Conservation (phyloP, 768 basidiomycete genomes). For the Agrocybe chaxingu region DNA sequence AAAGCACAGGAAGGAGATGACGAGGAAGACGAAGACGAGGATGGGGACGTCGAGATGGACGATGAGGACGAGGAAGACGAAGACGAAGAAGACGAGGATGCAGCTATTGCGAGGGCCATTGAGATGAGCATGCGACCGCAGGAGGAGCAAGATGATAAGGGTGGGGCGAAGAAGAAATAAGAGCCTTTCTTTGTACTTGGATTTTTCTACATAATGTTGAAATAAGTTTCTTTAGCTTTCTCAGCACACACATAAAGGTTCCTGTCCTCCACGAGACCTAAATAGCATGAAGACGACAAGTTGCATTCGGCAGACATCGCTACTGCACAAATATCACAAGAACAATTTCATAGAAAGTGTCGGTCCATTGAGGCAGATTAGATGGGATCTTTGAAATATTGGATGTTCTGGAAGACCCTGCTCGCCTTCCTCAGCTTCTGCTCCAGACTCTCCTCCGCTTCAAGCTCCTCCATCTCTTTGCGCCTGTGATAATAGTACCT, state of each 20-base stretch:
- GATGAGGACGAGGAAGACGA: slow-evolving; percentile 65
- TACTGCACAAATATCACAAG: too few relatives aligned
- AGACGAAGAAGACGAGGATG: slow-evolving; percentile 69
- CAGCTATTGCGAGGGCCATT: slow-evolving; percentile 87
- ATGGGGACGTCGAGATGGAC: slow-evolving; percentile 70
- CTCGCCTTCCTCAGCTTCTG: slow-evolving; percentile 10
- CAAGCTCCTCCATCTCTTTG: slow-evolving; percentile 7
- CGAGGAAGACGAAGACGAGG: slow-evolving; percentile 76
- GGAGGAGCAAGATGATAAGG: slow-evolving; percentile 46
- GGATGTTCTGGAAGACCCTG: slow-evolving; percentile 9
- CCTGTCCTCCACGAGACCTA: too few relatives aligned
- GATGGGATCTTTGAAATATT: too few relatives aligned
- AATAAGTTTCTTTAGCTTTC: too few relatives aligned
- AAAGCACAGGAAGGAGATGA: slow-evolving; percentile 66
- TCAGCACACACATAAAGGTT: too few relatives aligned
- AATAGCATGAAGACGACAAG: too few relatives aligned
- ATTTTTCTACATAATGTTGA: too few relatives aligned
- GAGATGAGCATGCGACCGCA: slow-evolving; percentile 86
- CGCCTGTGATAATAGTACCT: neutral
- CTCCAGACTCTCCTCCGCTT: slow-evolving; percentile 13
- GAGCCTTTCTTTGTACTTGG: neutral
- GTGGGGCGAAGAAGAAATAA: slow-evolving; percentile 31
- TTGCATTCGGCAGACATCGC: too few relatives aligned
- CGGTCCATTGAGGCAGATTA: too few relatives aligned
- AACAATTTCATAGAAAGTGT: too few relatives aligned